phyloP scores from a whole-genome alignment of 345 rosid genomes.

The Arabidopsis arenosa region DNA sequence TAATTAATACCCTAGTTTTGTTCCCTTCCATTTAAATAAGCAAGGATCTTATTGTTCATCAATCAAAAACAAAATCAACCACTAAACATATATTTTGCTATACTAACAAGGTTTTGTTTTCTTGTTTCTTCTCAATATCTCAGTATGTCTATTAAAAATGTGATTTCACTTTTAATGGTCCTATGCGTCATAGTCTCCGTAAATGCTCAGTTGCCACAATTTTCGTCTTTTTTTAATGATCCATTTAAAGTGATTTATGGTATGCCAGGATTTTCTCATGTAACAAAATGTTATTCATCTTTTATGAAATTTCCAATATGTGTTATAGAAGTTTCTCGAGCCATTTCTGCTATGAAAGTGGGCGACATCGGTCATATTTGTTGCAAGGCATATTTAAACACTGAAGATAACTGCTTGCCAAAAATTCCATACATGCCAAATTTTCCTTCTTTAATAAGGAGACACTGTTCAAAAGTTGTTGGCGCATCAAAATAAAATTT shows the following conservation, averaged over 20 bases:
- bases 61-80: not conserved
- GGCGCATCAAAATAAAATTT: not conserved
- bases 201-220: slow-evolving; percentile 18
- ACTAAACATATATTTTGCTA: not conserved
- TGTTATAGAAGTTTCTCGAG: not conserved
- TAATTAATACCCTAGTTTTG: not conserved
- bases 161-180: not conserved
- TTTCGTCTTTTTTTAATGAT: not conserved
- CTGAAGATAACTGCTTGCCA: not conserved
- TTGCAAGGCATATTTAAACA: not conserved
- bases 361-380: slow-evolving; percentile 4
- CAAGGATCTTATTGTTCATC: not conserved
- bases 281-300: not conserved
- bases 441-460: not conserved
- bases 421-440: not conserved
- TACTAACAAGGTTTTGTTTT: too few relatives aligned
- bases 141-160: not conserved
- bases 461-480: not conserved
- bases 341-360: not conserved
- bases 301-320: not conserved
- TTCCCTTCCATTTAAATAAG: not conserved
- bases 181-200: not conserved
- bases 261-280: not conserved
- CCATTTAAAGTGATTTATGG: not conserved
- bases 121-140: not conserved